Base-by-base conservation (phyloP, 257 asterid species). In the Solanum dulcamara region DNA sequence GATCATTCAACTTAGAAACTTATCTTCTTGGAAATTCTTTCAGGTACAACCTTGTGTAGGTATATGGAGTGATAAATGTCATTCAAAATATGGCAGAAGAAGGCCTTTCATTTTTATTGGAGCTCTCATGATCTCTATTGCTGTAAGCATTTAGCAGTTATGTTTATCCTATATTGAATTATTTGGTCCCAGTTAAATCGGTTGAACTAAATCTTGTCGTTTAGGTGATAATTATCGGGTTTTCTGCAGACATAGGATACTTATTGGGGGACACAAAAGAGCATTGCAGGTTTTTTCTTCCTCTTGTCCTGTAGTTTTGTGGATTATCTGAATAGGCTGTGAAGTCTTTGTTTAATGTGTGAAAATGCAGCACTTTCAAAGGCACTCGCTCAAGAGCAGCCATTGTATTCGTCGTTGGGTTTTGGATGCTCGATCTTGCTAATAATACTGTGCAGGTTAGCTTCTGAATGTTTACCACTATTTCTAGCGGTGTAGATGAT, bases 11-110 rank as follows among this genome's bases (percentile, higher is more conserved):
- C 62, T 77, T 26, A 46, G 4, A 46, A 77, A 8, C 83, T 46
- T 28, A 38, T 77, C n/a, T 15, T 77, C 82, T 9, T 46, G 62
- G 10, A 77, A 28, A 77, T 84, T 62, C 81, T 89, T 89, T 83
- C 93, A 97, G 99, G 99, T 95, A 82, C 99, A 97, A 95, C 99
- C 99, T 84, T 97, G 98, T 89, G 99, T 97, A 88, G 99, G 99
- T 38, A 94, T 94, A 89, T 97, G 98, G 99, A 97, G 98, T 89
- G 98, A 95, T 89, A 93, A 93, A 91, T 94, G 98, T 93, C 57
- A 93, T 85, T 96, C 98, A 84, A 94, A 93, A 90, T 94, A 93
- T 90, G 99, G 99, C 46, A 91, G 97, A 88, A 92, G 99, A 89
- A 88, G 98, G 85, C 99, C 99, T 33, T 94, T 94, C 86, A 96